phyloP scores from a whole-genome alignment of 495 filamentous ascomycete genomes.

The Talaromyces ruber region DNA sequence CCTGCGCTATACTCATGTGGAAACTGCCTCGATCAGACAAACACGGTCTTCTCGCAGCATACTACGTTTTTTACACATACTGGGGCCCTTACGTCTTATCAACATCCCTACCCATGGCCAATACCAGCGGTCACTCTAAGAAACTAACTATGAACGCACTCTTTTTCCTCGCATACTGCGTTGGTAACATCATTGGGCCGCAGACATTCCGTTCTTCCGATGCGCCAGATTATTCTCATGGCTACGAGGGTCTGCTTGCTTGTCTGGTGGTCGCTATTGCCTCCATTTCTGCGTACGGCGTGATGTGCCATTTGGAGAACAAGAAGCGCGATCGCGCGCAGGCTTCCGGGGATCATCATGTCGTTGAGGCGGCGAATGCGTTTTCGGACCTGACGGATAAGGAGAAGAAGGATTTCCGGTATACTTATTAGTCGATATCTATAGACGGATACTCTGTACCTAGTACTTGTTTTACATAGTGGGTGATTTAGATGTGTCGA shows the following conservation, averaged over 20 bases:
- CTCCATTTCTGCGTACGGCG: constrained; percentile 13
- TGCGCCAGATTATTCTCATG: constrained; percentile 19
- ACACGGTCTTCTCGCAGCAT: constrained; percentile 22
- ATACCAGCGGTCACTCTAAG: constrained; percentile 26
- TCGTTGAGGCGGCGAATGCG: constrained; percentile 11
- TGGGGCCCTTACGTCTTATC: constrained; percentile 25
- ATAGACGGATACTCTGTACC: background rate
- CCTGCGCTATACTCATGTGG: constrained; percentile 26
- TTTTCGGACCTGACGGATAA: constrained; percentile 32
- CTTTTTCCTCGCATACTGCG: constrained; percentile 30
- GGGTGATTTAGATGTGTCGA: background rate
- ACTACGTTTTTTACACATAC: constrained; percentile 20
- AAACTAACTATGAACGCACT: constrained; percentile 19
- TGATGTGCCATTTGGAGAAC: constrained; percentile 15
- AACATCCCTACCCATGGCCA: constrained; percentile 21
- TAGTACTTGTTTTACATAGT: background rate
- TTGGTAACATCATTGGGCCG: constrained; percentile 30
- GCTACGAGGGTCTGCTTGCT: constrained; percentile 20
- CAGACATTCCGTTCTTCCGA: constrained; percentile 21
- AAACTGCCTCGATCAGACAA: constrained; percentile 24
- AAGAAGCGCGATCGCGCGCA: constrained; percentile 8
- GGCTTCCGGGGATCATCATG: background rate
- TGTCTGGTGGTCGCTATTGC: constrained; percentile 9
- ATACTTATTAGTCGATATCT: constrained; percentile 21
- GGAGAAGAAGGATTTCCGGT: constrained; percentile 26